Conservation (phyloP, 73 alveolate species). For the Stentor roeselii region DNA sequence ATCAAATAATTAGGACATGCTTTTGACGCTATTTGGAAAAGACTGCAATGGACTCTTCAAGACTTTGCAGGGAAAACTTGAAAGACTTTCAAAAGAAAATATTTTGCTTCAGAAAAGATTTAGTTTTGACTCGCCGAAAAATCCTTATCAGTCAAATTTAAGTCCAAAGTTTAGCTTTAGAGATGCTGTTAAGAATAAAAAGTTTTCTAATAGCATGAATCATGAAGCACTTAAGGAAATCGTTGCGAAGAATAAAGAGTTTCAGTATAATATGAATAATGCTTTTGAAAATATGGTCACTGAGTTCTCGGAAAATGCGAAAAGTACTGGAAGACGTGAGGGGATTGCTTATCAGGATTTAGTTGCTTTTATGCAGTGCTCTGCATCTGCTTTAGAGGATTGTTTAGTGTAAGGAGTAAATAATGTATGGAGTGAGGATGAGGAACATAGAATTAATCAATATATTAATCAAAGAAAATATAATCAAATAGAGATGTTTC, state of each 20-base stretch:
- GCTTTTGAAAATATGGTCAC: not conserved
- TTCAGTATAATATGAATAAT: not conserved
- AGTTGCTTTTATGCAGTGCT: not conserved
- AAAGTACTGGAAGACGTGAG: not conserved
- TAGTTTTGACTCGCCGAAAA: not conserved
- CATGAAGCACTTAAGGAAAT: not conserved
- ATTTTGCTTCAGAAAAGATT: not conserved
- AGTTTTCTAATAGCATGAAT: not conserved
- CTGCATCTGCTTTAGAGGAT: not conserved
- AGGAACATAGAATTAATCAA: too few species aligned
- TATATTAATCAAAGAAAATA: too few species aligned
- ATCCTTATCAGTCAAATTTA: too few species aligned
- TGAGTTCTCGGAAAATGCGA: not conserved
- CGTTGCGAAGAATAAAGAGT: not conserved
- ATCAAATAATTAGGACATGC: not conserved
- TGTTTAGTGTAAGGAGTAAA: too few species aligned
- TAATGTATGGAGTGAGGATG: too few species aligned
- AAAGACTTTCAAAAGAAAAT: not conserved
- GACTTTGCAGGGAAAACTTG: not conserved
- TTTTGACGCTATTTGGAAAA: not conserved
- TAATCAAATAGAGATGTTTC: too few species aligned
- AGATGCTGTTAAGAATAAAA: too few species aligned
- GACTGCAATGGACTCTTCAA: not conserved
- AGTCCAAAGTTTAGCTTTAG: too few species aligned
- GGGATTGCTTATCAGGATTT: not conserved